Evolutionary conservation across 176 grass and related monocot species (phyloP).

Genomic region (Oryza meridionalis): DNA sequence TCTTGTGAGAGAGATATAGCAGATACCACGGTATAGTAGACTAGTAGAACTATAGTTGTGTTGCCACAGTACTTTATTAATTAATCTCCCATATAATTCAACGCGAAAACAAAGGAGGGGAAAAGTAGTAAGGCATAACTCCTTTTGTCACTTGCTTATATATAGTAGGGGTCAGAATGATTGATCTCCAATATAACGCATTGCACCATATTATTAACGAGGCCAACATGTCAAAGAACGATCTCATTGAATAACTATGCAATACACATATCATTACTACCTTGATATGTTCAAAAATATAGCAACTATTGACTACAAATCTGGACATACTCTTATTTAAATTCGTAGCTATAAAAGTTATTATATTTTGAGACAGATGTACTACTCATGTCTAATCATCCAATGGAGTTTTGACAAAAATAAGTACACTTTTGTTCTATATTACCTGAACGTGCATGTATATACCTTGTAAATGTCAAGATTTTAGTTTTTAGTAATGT

Average conservation of each 20-base stretch:
- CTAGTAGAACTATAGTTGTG: neutral
- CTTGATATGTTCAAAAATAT: too few species aligned
- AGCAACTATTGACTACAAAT: too few species aligned
- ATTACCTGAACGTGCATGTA: neutral
- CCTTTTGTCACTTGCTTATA: too few species aligned
- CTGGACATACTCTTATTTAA: too few species aligned
- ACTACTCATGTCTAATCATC: neutral
- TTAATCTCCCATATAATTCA: neutral
- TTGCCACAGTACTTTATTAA: neutral
- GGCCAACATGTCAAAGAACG: neutral
- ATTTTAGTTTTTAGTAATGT: neutral
- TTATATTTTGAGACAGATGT: too few species aligned
- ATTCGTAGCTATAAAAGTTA: too few species aligned
- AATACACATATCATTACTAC: neutral
- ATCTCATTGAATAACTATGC: neutral
- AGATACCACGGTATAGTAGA: neutral
- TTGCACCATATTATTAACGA: neutral
- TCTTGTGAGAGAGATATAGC: neutral
- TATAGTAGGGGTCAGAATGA: too few species aligned
- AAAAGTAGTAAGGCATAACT: too few species aligned
- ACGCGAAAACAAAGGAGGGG: too few species aligned
- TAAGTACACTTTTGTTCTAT: neutral
- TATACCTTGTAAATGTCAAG: constrained; percentile 31
- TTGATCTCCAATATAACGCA: neutral
- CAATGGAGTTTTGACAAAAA: neutral